Evolutionary conservation across 2,329 filamentous ascomycete species (phyloP).

Genomic region (Fusarium sp.): DNA sequence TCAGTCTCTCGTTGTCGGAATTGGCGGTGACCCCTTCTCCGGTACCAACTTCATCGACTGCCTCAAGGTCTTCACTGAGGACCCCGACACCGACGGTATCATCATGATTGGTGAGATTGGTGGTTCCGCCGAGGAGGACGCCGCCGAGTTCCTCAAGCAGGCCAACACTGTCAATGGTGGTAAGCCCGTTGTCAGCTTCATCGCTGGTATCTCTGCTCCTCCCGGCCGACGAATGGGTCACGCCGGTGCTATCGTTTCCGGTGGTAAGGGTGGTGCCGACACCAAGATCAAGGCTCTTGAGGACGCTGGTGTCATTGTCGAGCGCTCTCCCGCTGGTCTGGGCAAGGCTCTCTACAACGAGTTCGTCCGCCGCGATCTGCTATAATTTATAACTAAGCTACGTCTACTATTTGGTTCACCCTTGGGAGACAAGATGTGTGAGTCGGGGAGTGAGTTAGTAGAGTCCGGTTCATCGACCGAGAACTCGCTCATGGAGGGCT

Average conservation of each 20-base stretch:
- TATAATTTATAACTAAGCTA: conserved; percentile 65
- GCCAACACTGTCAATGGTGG: conserved; percentile 85
- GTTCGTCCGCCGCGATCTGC: conserved; percentile 94
- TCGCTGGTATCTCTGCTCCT: conserved; percentile 96
- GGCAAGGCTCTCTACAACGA: conserved; percentile 94
- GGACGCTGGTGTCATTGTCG: conserved; percentile 92
- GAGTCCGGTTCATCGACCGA: conserved; percentile 31
- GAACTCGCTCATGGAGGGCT: conserved; percentile 41
- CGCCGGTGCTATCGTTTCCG: conserved; percentile 96
- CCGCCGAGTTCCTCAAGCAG: conserved; percentile 92
- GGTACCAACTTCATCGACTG: conserved; percentile 99
- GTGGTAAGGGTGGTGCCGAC: conserved; percentile 97
- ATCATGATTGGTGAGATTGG: conserved; percentile 99
- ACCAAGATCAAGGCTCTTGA: conserved; percentile 97
- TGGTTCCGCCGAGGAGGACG: conserved; percentile 96
- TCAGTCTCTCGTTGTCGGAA: conserved; percentile 97
- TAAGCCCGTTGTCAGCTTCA: conserved; percentile 98
- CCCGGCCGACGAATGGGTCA: conserved; percentile 98
- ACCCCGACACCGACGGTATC: conserved; percentile 97
- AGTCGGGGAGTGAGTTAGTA: conserved; percentile 33
- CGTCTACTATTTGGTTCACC: conserved; percentile 13
- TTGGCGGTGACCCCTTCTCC: conserved; percentile 97
- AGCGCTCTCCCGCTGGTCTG: conserved; percentile 90
- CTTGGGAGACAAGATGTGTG: conserved; percentile 11
- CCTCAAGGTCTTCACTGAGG: conserved; percentile 94